Evolutionary conservation across 352 stramenopile species (phyloP).

Genomic region (Phytophthora multivora): DNA sequence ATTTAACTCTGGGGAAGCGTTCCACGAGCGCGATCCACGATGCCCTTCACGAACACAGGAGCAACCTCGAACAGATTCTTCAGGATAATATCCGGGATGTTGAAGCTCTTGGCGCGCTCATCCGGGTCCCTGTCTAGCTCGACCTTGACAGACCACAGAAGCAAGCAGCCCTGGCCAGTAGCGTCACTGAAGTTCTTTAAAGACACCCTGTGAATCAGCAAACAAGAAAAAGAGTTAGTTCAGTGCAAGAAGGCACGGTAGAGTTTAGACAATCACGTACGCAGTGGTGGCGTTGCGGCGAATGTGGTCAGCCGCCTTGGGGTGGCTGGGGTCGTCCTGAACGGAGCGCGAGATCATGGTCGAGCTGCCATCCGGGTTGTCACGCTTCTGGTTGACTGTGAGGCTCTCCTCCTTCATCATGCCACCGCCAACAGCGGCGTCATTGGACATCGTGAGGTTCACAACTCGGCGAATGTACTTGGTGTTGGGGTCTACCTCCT

Average conservation of each 20-base stretch:
- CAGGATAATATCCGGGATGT: constrained; percentile 87
- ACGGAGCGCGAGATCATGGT: constrained; percentile 70
- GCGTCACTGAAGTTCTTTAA: constrained; percentile 82
- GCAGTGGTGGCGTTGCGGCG: constrained; percentile 78
- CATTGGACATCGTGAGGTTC: constrained; percentile 81
- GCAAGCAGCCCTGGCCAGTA: constrained; percentile 65
- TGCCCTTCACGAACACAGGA: constrained; percentile 83
- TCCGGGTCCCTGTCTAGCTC: constrained; percentile 76
- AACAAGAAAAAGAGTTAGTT: constrained; percentile 14
- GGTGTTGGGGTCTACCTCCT: constrained; percentile 74
- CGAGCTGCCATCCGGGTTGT: constrained; percentile 74
- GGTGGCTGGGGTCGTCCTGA: constrained; percentile 72
- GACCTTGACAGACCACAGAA: constrained; percentile 88
- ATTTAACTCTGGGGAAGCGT: constrained; percentile 50
- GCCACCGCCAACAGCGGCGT: constrained; percentile 61
- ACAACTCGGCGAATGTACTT: constrained; percentile 86
- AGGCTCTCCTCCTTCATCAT: constrained; percentile 88
- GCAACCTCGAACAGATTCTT: constrained; percentile 90
- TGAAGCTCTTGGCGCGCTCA: constrained; percentile 75
- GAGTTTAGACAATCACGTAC: constrained; percentile 46
- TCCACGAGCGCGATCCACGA: constrained; percentile 74
- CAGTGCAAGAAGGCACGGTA: neutral
- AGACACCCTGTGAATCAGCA: constrained; percentile 55
- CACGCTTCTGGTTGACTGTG: constrained; percentile 77
- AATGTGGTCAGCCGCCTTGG: constrained; percentile 67